Evolutionary conservation across 179 eudicot genomes (phyloP).

Genomic region (Drosera spatulata): DNA sequence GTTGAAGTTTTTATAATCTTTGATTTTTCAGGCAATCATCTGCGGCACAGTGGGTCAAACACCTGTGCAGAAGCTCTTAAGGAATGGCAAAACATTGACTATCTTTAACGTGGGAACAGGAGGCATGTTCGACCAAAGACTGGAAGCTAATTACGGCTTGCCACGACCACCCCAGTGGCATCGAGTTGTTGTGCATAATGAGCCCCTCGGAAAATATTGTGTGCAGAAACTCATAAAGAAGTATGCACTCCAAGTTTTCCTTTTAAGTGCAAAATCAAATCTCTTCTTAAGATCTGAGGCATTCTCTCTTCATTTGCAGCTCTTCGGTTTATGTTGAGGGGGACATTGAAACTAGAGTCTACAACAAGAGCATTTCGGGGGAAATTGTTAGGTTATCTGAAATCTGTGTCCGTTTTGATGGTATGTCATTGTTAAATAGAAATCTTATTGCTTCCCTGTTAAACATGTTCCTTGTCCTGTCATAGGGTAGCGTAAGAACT

Average conservation of each 20-base stretch:
- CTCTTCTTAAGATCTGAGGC: constrained; percentile 10
- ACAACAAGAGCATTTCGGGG: constrained; percentile 75
- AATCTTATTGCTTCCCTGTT: not conserved
- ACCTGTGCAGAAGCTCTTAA: constrained; percentile 86
- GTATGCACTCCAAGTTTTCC: constrained; percentile 19
- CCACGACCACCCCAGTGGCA: constrained; percentile 97
- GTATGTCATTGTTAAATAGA: constrained; percentile 28
- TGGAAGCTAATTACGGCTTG: constrained; percentile 27
- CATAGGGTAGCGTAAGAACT: no score
- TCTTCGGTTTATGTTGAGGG: constrained; percentile 96
- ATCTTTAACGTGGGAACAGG: constrained; percentile 93
- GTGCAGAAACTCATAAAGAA: constrained; percentile 79
- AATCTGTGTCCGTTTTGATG: constrained; percentile 80
- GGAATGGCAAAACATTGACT: constrained; percentile 85
- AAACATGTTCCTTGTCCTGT: not conserved
- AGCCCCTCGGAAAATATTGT: constrained; percentile 69
- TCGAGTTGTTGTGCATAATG: constrained; percentile 87
- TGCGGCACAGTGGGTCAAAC: constrained; percentile 90
- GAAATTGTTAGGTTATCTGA: constrained; percentile 70
- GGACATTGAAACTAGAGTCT: constrained; percentile 88
- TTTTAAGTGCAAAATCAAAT: not conserved
- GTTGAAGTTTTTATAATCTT: not conserved
- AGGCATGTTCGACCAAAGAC: constrained; percentile 90
- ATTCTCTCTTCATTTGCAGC: constrained; percentile 33
- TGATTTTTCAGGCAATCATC: constrained; percentile 56